Evolutionary conservation across 495 filamentous ascomycete genomes (phyloP).

Genomic region (Hypoxylon subgilvum): DNA sequence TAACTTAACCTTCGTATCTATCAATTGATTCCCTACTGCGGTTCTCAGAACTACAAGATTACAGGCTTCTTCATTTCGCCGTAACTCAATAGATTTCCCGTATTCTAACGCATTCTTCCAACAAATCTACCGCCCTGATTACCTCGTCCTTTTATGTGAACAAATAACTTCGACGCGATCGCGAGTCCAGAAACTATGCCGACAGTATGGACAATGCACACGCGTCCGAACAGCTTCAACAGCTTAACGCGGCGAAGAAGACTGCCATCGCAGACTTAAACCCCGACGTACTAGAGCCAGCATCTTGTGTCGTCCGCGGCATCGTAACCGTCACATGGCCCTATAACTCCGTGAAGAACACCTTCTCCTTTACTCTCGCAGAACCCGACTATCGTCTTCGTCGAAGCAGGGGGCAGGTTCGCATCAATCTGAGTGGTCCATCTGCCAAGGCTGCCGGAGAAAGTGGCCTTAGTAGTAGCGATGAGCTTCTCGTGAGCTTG

Average conservation of each 20-base stretch:
- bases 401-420: constrained; percentile 78
- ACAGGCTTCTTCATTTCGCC: no score
- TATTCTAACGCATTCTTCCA: no score
- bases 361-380: constrained; percentile 76
- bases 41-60: no score
- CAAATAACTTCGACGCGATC: constrained; percentile 19
- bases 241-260: constrained; percentile 33
- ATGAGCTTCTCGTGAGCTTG: constrained; percentile 72
- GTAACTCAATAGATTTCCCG: no score
- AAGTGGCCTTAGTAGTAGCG: constrained; percentile 73
- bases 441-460: constrained; percentile 73
- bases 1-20: no score
- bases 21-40: no score
- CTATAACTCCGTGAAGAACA: constrained; percentile 75
- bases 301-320: constrained; percentile 54
- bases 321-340: constrained; percentile 90
- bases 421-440: constrained; percentile 74
- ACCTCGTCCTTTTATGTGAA: constrained; percentile 7
- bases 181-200: constrained; percentile 31
- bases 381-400: constrained; percentile 89
- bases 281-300: constrained; percentile 55
- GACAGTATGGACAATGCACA: constrained; percentile 32
- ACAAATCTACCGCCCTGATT: constrained; percentile 23
- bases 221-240: constrained; percentile 14
- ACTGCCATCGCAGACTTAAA: constrained; percentile 72